Base-by-base conservation (phyloP, 257 asterid species). In the Solanum chmielewskii region DNA sequence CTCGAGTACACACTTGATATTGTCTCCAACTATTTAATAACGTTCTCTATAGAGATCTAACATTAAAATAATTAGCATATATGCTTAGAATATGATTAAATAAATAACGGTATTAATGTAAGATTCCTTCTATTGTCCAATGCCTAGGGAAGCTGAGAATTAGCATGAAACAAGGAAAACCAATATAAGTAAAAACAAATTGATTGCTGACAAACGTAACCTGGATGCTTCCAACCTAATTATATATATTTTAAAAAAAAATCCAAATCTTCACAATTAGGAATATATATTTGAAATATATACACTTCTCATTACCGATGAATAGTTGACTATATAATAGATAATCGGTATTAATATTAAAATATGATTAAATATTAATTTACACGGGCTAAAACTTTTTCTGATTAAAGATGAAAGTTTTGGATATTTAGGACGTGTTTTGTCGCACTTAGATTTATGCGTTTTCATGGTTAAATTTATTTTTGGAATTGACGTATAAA, bases 191-290 rank as follows among this genome's bases (percentile, higher is more conserved):
- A 27, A 71, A 60, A 18, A 21, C 35, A 64, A 29, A 52, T 47
- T 87, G 35, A 82, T 44, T 85, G 77, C 88, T 68, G 86, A 91
- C 83, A 35, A 75, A 60, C 69, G 69, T 60, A 60, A 84, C 21
- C 86, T 85, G 85, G 91, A 87, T 89, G 87, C 90, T 92, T 89
- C 91, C 89, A 90, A 91, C 69, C 27, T 60, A 66, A 64, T 73
- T 88, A 84, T 86, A 18, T 42, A 41, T 41, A 80, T 71, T 87
- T 73, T 42, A 3, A 8, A 7, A 20, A 3, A 15, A 21, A 21
- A 42, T 74, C 49, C 69, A 83, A 86, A 84, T 42, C 25, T 81
- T 41, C 4, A 59, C 27, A 27, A 62, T 20, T 47, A 29, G 9
- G 42, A 31, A 52, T 60, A 60, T 60, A 52, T 60, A 60, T 60